Base-by-base conservation (phyloP, 2,329 filamentous ascomycete genomes). In the Microdochium paspali region DNA sequence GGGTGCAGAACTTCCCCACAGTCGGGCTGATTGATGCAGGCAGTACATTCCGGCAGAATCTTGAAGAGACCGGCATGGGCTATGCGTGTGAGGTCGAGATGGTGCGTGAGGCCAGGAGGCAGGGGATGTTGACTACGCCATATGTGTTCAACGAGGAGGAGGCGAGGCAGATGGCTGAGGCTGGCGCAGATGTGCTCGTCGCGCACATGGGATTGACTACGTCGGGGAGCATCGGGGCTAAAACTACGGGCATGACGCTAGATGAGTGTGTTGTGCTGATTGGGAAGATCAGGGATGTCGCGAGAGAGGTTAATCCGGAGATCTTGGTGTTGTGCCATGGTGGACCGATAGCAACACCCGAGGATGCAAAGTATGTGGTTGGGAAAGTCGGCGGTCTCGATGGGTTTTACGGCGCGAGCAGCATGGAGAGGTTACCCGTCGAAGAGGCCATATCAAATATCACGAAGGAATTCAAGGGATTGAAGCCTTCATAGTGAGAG, bases 1-100 rank as follows among this genome's bases (percentile, higher is more conserved):
- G 84, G 2, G 73, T 87, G 13, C 84, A 87, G 61, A 87, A 87
- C 56, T 87, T 87, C 58, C 84, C 84, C 1, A 87, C 84, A 0
- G 82, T 87, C 2, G 84, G 84, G 0, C 66, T 87, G 21, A 81
- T 87, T 30, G 84, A 87, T 60, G 83, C 82, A 1, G 44, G 25
- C 28, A 50, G 48, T 1, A 71, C 71, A 12, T 87, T 87, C 58
- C 73, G 84, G 12, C 70, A 72, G 21, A 82, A 83, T 53, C 70
- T 88, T 2, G 84, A 87, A 58, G 82, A 86, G 61, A 87, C 83
- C 1, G 82, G 79, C 9, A 87, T 87, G 82, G 77, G 78, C 1
- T 87, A 80, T 56, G 74, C 73, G 15, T 65, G 72, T 7, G 84
- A 88, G 58, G 82, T 87, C 2, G 79, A 82, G 45, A 79, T 86